phyloP scores from a whole-genome alignment of 768 basidiomycete species.

The Krasilnikovozyma curviuscula region DNA sequence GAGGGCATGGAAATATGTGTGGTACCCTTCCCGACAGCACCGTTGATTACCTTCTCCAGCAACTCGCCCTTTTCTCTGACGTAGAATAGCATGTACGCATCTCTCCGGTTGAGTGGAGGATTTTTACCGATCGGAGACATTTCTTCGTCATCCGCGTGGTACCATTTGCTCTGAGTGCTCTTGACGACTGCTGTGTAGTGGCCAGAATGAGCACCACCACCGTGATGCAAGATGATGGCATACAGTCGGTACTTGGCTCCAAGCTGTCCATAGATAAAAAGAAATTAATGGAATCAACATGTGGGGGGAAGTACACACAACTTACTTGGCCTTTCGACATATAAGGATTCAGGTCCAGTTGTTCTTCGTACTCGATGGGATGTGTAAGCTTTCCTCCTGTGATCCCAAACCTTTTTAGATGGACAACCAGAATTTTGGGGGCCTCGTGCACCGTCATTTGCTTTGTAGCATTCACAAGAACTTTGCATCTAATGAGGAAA shows the following conservation, averaged over 20 bases:
- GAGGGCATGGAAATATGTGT: too few species aligned
- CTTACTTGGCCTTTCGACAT: conserved; percentile 58
- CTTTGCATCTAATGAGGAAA: conserved; percentile 52
- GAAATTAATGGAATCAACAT: background rate
- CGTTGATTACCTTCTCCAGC: conserved; percentile 41
- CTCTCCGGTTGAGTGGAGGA: conserved; percentile 44
- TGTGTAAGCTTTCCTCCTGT: conserved; percentile 70
- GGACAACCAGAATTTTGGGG: conserved; percentile 71
- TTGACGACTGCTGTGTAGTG: conserved; percentile 84
- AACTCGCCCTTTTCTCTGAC: conserved; percentile 58
- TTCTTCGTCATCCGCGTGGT: conserved; percentile 81
- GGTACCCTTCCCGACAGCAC: too few species aligned
- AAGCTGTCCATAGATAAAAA: conserved; percentile 20
- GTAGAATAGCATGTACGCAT: conserved; percentile 88
- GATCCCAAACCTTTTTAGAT: conserved; percentile 78
- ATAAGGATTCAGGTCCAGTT: conserved; percentile 46
- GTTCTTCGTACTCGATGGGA: conserved; percentile 56
- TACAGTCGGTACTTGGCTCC: conserved; percentile 70
- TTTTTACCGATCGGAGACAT: conserved; percentile 31
- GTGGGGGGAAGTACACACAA: background rate
- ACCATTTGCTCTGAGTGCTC: conserved; percentile 51
- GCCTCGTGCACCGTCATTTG: conserved; percentile 72
- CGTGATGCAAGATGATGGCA: conserved; percentile 82
- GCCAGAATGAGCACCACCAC: conserved; percentile 79
- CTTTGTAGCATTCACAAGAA: conserved; percentile 73